Evolutionary conservation across 345 rosid species (phyloP), one percentile per base, ranked within the genome.

Genomic region (Lepidium aucheri): DNA sequence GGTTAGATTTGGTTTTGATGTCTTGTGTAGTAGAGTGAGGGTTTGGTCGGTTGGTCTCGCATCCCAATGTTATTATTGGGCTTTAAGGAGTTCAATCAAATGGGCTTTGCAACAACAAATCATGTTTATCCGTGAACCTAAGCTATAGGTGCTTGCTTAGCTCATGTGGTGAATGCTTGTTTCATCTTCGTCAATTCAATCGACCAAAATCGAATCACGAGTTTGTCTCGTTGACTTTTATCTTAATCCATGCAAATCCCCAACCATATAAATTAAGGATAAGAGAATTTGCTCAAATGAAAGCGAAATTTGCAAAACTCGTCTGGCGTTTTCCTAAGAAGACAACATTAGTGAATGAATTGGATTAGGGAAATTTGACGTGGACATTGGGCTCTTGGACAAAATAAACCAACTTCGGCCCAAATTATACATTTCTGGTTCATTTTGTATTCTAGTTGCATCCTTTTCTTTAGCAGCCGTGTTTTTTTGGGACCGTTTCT

Each of bases 381-480:
- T 56, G 1, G 76, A 72, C 70, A 40, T 63, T 57, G 60, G 65
- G 76, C 65, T 32, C 42, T 72, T 65, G 60, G 60, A 64, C 70
- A 72, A 20, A 64, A 28, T 4, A 39, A 55, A 16, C 60, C 13
- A 53, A 56, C 66, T 49, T 64, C 65, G 70, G 76, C 65, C 65
- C 70, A 72, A 65, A 47, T 8, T 55, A 46, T 44, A 52, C 53
- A 39, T 39, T 49, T 41, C n/a, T 40, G 32, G 51, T 42, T 17
- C 41, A 18, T 67, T 33, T 42, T 51, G 67, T 51, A 60, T 52
- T 51, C 53, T 69, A 51, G 38, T 60, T 51, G 28, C 38, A 60
- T 41, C 9, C 40, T 32, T 69, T 14, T 51, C 41, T 69, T 69
- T 41, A 69, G 74, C 61, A 36, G 33, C 17, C 40, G 33, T 15